Evolutionary conservation across 192 early-diverging fungal genomes (phyloP), one percentile per base, ranked within the genome.

Genomic region (Blastocladiella britannica): DNA sequence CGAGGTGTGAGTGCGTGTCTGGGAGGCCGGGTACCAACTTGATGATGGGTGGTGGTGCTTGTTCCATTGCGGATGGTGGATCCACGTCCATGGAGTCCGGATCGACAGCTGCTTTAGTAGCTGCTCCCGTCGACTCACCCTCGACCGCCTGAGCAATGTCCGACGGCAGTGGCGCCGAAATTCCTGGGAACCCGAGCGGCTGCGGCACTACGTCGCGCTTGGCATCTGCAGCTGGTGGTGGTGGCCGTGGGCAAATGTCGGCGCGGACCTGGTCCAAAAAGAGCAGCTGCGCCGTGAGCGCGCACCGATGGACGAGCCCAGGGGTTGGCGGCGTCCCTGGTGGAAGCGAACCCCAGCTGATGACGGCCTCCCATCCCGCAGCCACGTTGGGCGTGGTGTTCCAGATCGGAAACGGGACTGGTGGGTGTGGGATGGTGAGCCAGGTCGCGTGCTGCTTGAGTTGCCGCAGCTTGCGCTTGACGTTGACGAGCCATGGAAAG

Each of bases 401-500:
- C 37, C 15, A 47, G 15, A 20, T 47, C 15, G 15, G 15, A 4
- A 6, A 47, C 2, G n/a, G 15, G 37, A 20, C 37, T 9, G 37
- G 15, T 20, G 37, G 2, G 37, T 47, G 37, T 2, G 15, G 15
- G 3, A 20, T 9, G 2, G 12, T 20, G 6, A 47, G 37, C 37
- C 12, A 20, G 37, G 12, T 9, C 37, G 37, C 37, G 37, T 47
- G 37, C 37, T 20, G 37, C 37, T 47, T 47, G 37, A 47, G 37
- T 47, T 9, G 15, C 37, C 12, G 9, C 15, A 47, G 37, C 4
- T 47, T 47, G 37, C n/a, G 37, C 9, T 47, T 47, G 37, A 47
- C 66, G 27, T 8, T 64, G 52, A 73, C 68, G 4, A 73, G 62
- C 23, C 59, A 56, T 4, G 72, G 72, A 56, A 67, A 73, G 55